A percentile compares a stretch with the other conserved stretches of the same genome.
These are phyloP conservation scores for Sporothrix variecibatus DNA, from an alignment of 2,329 filamentous ascomycete genomes.

Conservation along the genomic window DNA sequence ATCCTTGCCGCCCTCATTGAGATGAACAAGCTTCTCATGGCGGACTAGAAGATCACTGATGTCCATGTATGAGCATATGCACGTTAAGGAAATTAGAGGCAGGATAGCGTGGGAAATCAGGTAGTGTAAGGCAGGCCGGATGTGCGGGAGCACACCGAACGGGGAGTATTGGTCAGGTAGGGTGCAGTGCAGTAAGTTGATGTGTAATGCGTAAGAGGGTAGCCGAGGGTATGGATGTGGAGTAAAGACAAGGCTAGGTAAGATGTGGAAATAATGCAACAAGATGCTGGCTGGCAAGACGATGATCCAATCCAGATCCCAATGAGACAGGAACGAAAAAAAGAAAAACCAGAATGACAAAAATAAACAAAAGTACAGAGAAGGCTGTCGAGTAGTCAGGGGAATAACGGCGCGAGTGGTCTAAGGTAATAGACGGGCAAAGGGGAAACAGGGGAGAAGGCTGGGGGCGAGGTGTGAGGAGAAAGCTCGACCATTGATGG, in stretches of 20 bases:
- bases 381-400: not conserved
- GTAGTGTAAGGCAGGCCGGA: not conserved
- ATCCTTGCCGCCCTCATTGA: slow-evolving; percentile 61
- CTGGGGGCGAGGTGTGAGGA: not conserved
- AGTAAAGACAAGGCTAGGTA: not conserved
- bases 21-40: slow-evolving; percentile 65
- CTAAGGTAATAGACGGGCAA: not conserved
- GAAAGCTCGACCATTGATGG: not conserved
- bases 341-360: not conserved
- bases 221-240: not conserved
- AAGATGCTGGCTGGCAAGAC: not conserved
- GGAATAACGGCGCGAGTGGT: not conserved
- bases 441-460: not conserved
- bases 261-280: not conserved
- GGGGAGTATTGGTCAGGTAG: not conserved
- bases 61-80: slow-evolving; percentile 58
- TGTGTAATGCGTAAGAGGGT: not conserved
- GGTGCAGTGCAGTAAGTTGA: not conserved
- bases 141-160: slow-evolving; percentile 2
- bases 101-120: not conserved
- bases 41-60: slow-evolving; percentile 65
- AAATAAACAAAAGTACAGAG: not conserved
- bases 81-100: slow-evolving; percentile 28
- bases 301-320: not conserved
- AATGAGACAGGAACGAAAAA: not conserved